These are phyloP conservation scores for Comarum palustre DNA, from an alignment of 306 rosid genomes.

Conservation along the genomic window DNA sequence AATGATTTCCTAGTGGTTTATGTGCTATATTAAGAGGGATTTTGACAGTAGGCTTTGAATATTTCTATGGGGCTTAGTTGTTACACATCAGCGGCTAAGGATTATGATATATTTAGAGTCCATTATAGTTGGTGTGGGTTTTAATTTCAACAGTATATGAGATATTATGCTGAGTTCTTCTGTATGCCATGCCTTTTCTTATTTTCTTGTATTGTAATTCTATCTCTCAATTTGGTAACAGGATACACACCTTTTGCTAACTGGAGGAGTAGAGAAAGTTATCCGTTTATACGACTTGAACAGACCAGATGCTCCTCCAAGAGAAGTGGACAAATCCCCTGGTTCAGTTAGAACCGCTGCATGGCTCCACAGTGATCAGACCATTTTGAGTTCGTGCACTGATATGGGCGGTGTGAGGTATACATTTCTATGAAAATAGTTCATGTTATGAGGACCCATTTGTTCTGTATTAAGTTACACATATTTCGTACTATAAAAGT, in stretches of 20 bases:
- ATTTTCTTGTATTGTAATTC: slow-evolving; percentile 12
- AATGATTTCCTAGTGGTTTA: neutral
- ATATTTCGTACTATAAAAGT: slow-evolving; percentile 14
- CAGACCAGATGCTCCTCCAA: slow-evolving; percentile 91
- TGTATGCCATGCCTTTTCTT: neutral
- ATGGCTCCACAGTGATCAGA: slow-evolving; percentile 97
- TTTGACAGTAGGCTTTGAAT: neutral
- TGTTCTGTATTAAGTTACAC: neutral
- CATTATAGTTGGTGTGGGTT: neutral
- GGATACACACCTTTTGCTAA: slow-evolving; percentile 86
- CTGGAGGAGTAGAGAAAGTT: slow-evolving; percentile 90
- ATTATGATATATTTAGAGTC: neutral
- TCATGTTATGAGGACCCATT: neutral
- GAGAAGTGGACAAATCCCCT: slow-evolving; percentile 91
- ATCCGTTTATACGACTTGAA: slow-evolving; percentile 90
- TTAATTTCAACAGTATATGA: neutral
- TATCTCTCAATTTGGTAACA: slow-evolving; percentile 32
- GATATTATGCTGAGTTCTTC: neutral
- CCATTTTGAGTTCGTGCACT: slow-evolving; percentile 90
- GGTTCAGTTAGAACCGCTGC: slow-evolving; percentile 94
- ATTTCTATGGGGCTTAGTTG: neutral
- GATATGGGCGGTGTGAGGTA: slow-evolving; percentile 98
- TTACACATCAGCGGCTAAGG: neutral
- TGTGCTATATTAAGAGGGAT: neutral
- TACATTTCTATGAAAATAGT: neutral